Evolutionary conservation across 2,329 filamentous ascomycete species (phyloP).

Genomic region (Cercospora brassicicola): DNA sequence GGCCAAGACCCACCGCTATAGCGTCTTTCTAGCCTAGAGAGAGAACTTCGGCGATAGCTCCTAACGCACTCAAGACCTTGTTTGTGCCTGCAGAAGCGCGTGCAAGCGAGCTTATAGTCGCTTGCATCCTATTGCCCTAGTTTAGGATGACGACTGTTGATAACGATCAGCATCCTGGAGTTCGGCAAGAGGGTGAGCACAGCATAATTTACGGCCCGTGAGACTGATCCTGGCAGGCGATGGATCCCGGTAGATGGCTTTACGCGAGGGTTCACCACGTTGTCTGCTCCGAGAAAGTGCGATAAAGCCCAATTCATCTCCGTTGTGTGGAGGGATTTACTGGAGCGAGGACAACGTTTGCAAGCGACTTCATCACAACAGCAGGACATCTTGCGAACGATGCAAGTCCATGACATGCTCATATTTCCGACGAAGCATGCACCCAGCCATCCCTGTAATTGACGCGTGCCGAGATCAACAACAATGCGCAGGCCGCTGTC

Average conservation of each 20-base stretch:
- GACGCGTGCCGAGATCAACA: background rate
- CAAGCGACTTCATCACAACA: background rate
- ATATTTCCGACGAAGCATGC: too few relatives aligned
- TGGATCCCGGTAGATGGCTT: background rate
- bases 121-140: background rate
- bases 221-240: background rate
- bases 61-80: background rate
- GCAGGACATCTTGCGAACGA: background rate
- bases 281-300: background rate
- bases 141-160: background rate
- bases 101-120: background rate
- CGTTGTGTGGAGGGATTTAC: background rate
- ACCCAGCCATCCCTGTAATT: background rate
- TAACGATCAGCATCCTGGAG: background rate
- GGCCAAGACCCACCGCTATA: background rate
- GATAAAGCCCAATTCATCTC: background rate
- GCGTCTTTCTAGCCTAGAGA: background rate
- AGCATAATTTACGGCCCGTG: background rate
- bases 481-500: background rate
- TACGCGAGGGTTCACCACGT: background rate
- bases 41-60: background rate
- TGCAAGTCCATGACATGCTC: background rate
- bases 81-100: background rate
- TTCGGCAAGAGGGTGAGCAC: background rate
- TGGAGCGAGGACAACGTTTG: background rate